These are phyloP conservation scores for Catunica adiposa DNA, from an alignment of 2,329 filamentous ascomycete genomes.

Conservation along the genomic window DNA sequence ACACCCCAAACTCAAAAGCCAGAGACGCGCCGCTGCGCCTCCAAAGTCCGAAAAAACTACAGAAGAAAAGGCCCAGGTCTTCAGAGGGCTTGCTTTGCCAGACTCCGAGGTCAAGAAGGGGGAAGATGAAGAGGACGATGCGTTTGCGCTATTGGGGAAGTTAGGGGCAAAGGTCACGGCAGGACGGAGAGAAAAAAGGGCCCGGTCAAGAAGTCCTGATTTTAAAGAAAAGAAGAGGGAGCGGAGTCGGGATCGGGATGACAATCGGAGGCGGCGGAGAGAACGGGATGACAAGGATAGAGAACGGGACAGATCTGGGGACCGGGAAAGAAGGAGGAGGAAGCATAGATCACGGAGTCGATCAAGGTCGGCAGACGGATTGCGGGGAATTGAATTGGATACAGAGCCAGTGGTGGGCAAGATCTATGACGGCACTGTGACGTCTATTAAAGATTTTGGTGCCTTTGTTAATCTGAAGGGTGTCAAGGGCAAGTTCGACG, in stretches of 20 bases:
- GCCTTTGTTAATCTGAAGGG: slow-evolving; percentile 86
- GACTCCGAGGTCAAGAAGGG: slow-evolving; percentile 37
- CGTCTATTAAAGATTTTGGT: slow-evolving; percentile 87
- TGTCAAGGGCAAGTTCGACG: slow-evolving; percentile 76
- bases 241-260: slow-evolving; percentile 17
- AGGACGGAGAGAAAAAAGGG: slow-evolving; percentile 30
- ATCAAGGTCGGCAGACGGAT: slow-evolving; percentile 21
- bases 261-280: slow-evolving; percentile 31
- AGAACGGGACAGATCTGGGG: slow-evolving; percentile 18
- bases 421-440: slow-evolving; percentile 77
- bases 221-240: slow-evolving; percentile 15
- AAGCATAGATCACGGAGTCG: slow-evolving; percentile 23
- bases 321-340: slow-evolving; percentile 17
- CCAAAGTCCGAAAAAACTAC: slow-evolving; percentile 15
- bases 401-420: slow-evolving; percentile 69
- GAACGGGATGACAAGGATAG: slow-evolving; percentile 23
- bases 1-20: slow-evolving; percentile 57
- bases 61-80: slow-evolving; percentile 70
- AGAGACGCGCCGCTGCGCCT: neutral
- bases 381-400: slow-evolving; percentile 46
- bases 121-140: slow-evolving; percentile 67
- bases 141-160: slow-evolving; percentile 76
- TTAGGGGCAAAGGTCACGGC: slow-evolving; percentile 33
- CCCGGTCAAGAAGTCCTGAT: slow-evolving; percentile 36
- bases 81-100: slow-evolving; percentile 74